Base-by-base conservation (phyloP, 148 eudicot species). In the Diospyros lotus region DNA sequence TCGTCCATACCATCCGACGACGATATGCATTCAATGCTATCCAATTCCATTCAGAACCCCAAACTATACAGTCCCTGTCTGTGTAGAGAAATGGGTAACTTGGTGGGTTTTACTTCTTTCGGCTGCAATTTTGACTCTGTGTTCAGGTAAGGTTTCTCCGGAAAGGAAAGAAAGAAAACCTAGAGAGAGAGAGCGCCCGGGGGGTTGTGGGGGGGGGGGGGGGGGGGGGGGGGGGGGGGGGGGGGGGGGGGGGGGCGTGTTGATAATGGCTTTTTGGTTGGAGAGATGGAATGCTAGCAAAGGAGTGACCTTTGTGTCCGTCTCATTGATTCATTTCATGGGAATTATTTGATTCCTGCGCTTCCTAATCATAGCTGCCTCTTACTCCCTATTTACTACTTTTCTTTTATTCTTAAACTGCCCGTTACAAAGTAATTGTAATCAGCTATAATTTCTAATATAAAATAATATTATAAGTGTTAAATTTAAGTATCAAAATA, bases 11-110 rank as follows among this genome's bases (percentile, higher is more conserved):
- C 72, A 39, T 85, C 88, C 2, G 81, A 73, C 9, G 89, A 75
- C 42, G 90, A 80, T 58, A 87, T 81, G 73, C 89, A 89, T 74
- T 89, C 93, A 55, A 87, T 75, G 77, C 76, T 88, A 50, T 86
- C 86, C 72, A 78, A 73, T 59, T 88, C 91, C 91, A 88, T 87
- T 11, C 4, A 56, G 4, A 15, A 56, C 17, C 4, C 52, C 6
- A 48, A 48, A 46, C 66, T 58, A 38, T 48, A 43, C 53, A 17
- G 2, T 45, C 14, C 68, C 46, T 53, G 14, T 52, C 28, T 3
- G 40, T 4, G 15, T 13, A 12, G n/a, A 12, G 15, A 14, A 41
- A 28, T 14, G 45, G 28, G 41, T 71, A 2, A 9, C 15, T 3
- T 4, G 61, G n/a, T 41, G 48, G 72, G 52, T 41, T 41, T 71